Evolutionary conservation across 2,329 filamentous ascomycete species (phyloP).

Genomic region (Pestalotiopsis sp.): DNA sequence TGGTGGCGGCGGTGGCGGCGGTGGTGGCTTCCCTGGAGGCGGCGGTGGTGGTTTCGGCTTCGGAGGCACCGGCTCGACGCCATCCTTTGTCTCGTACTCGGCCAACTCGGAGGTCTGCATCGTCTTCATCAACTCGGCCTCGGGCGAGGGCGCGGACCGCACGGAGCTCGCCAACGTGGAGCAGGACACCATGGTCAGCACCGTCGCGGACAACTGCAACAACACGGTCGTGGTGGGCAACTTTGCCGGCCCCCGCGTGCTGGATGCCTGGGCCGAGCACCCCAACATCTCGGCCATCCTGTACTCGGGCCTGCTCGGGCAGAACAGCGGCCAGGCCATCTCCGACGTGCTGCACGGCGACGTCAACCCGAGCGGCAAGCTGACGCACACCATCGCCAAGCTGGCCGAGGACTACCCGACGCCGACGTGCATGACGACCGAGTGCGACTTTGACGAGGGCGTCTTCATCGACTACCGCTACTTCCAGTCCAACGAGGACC

Average conservation of each 20-base stretch:
- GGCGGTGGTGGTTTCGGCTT: not conserved
- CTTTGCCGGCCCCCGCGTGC: constrained; percentile 61
- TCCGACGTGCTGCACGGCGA: constrained; percentile 63
- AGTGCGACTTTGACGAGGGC: constrained; percentile 18
- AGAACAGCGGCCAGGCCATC: constrained; percentile 57
- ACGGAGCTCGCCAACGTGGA: constrained; percentile 5
- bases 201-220: constrained; percentile 62
- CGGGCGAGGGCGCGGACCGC: constrained; percentile 11
- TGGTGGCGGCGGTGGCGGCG: not conserved
- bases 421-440: constrained; percentile 22
- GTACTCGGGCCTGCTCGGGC: constrained; percentile 62
- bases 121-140: constrained; percentile 12
- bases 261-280: constrained; percentile 59
- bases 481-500: constrained; percentile 54
- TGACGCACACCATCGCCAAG: constrained; percentile 60
- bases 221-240: constrained; percentile 73
- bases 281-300: constrained; percentile 64
- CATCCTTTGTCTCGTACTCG: constrained; percentile 3
- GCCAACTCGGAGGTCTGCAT: constrained; percentile 10
- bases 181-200: constrained; percentile 58
- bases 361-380: constrained; percentile 60
- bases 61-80: constrained; percentile 4
- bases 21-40: not conserved
- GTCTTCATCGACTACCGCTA: constrained; percentile 56
- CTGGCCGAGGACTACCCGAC: constrained; percentile 50